Evolutionary conservation across 352 stramenopile genomes (phyloP).

Genomic region (Elongisporangium prolatum): DNA sequence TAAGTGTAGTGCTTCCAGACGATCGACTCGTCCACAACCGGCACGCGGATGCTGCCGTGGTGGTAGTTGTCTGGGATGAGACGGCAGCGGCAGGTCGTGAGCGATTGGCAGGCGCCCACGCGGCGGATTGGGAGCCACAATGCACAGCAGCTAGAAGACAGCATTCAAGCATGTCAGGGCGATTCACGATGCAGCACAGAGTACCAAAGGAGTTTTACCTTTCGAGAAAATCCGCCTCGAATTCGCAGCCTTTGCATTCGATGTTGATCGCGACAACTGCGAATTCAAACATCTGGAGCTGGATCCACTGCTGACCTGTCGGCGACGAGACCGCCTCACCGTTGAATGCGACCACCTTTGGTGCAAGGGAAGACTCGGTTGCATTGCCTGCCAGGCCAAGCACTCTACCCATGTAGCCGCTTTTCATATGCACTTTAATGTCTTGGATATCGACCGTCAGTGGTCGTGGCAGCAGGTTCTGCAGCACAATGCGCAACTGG

Average conservation of each 20-base stretch:
- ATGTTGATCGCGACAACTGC: slow-evolving; percentile 57
- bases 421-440: slow-evolving; percentile 68
- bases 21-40: slow-evolving; percentile 66
- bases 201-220: slow-evolving; percentile 15
- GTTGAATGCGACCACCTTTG: slow-evolving; percentile 51
- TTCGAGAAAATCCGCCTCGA: slow-evolving; percentile 75
- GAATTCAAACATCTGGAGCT: slow-evolving; percentile 66
- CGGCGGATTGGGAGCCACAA: slow-evolving; percentile 69
- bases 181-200: not conserved
- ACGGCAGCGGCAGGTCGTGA: slow-evolving; percentile 58
- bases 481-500: slow-evolving; percentile 61
- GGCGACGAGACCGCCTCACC: slow-evolving; percentile 25
- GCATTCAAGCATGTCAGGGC: slow-evolving; percentile 1
- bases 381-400: slow-evolving; percentile 21
- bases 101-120: slow-evolving; percentile 35
- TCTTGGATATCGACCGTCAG: slow-evolving; percentile 59
- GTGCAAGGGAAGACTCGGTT: slow-evolving; percentile 23
- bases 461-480: slow-evolving; percentile 53
- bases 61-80: slow-evolving; percentile 76
- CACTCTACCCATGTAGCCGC: slow-evolving; percentile 41
- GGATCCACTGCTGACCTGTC: slow-evolving; percentile 10
- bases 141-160: slow-evolving; percentile 27
- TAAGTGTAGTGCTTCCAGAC: slow-evolving; percentile 72
- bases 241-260: slow-evolving; percentile 60
- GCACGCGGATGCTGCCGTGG: slow-evolving; percentile 53